Percentiles rank a stretch among this genome's conserved stretches.
These are phyloP conservation scores for Malus hybrid DNA, from an alignment of 331 rosid genomes.

Conservation along the genomic window DNA sequence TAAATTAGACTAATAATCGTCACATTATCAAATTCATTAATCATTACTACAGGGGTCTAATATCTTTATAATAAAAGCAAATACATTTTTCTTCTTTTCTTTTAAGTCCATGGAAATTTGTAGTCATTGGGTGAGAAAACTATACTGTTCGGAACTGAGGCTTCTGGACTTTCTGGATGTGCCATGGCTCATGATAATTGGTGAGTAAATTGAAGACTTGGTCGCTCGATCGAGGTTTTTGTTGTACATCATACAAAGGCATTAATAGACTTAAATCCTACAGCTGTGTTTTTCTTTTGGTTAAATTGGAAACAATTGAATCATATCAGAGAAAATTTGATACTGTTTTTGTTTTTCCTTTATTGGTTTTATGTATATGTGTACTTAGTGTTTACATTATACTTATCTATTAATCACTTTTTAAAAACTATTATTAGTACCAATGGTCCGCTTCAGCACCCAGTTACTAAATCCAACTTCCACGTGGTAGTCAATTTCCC, in stretches of 20 bases:
- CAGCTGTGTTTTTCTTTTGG: not conserved
- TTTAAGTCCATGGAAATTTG: not conserved
- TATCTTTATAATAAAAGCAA: not conserved
- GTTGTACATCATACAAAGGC: constrained; percentile 4
- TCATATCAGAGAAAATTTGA: not conserved
- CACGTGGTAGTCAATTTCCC: not conserved
- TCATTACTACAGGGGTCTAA: not conserved
- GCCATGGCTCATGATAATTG: too few species aligned
- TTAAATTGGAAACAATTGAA: too few species aligned
- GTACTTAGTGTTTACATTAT: too few species aligned
- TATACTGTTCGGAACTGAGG: not conserved
- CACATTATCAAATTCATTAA: not conserved
- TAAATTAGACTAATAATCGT: not conserved
- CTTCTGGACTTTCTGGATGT: not conserved
- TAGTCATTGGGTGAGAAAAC: not conserved
- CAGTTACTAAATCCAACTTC: not conserved
- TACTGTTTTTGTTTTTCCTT: too few species aligned
- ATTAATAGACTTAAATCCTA: not conserved
- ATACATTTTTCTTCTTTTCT: not conserved
- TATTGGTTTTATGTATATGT: too few species aligned
- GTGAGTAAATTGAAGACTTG: too few species aligned
- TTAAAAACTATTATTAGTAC: too few species aligned
- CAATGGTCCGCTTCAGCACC: not conserved
- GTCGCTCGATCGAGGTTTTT: not conserved
- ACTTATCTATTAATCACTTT: too few species aligned